These are phyloP conservation scores for Senecio squalidus DNA, from an alignment of 140 eudicot species.

Conservation along the genomic window DNA sequence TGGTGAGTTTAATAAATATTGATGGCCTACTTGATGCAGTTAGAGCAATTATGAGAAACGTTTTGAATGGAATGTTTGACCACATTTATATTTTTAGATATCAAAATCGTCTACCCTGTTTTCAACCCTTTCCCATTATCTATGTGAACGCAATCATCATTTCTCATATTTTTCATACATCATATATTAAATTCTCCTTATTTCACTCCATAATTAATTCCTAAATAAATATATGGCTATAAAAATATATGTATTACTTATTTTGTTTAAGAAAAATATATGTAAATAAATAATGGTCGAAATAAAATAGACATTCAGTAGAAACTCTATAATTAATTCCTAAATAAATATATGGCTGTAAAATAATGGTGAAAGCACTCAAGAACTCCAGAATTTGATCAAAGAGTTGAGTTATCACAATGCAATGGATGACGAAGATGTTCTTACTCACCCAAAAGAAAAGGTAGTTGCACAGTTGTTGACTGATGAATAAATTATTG, in stretches of 20 bases:
- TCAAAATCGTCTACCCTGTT: slow-evolving; percentile 4
- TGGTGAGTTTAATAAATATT: background rate
- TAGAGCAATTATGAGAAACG: slow-evolving; percentile 10
- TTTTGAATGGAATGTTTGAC: slow-evolving; percentile 31
- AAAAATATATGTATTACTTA: too few relatives aligned
- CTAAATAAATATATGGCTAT: background rate
- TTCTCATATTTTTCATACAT: too few relatives aligned
- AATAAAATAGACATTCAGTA: too few relatives aligned
- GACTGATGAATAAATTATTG: too few relatives aligned
- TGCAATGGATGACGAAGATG: too few relatives aligned
- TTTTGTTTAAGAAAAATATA: too few relatives aligned
- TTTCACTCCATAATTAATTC: slow-evolving; percentile 13
- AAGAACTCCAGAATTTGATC: too few relatives aligned
- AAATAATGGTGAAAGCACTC: too few relatives aligned
- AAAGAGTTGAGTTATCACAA: too few relatives aligned
- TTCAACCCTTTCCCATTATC: slow-evolving; percentile 27
- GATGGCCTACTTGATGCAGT: background rate
- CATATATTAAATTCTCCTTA: background rate
- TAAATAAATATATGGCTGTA: background rate
- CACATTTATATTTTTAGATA: slow-evolving; percentile 1
- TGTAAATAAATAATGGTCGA: too few relatives aligned
- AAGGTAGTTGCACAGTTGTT: too few relatives aligned
- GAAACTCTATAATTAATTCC: slow-evolving; percentile 8
- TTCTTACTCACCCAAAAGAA: too few relatives aligned
- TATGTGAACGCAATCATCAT: slow-evolving; percentile 16